phyloP scores from a whole-genome alignment of 768 basidiomycete species.

The Omphalotus guepiniiformis region DNA sequence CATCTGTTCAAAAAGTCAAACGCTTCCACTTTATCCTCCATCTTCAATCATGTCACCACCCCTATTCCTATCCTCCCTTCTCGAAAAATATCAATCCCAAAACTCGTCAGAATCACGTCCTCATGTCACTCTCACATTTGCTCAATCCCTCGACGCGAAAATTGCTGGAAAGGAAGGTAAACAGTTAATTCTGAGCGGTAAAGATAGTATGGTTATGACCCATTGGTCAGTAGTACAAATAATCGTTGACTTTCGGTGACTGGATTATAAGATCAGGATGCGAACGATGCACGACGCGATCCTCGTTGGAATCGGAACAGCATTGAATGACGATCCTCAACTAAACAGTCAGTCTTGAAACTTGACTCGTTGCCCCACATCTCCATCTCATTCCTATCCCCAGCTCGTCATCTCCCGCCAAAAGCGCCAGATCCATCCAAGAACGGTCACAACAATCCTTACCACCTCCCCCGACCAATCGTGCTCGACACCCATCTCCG shows the following conservation, averaged over 20 bases:
- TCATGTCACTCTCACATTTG: constrained; percentile 77
- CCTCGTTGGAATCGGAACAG: constrained; percentile 85
- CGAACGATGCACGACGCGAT: constrained; percentile 91
- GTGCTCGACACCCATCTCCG: constrained; percentile 77
- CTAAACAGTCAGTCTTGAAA: constrained; percentile 61
- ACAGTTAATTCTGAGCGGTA: constrained; percentile 81
- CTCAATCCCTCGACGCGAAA: constrained; percentile 82
- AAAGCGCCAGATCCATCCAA: constrained; percentile 19
- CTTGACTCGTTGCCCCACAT: background rate
- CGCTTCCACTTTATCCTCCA: too few relatives aligned
- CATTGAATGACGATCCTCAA: constrained; percentile 89
- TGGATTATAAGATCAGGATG: constrained; percentile 53
- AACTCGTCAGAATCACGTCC: constrained; percentile 31
- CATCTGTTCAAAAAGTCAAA: too few relatives aligned
- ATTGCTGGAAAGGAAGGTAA: constrained; percentile 73
- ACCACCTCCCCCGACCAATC: constrained; percentile 71
- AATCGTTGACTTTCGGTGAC: background rate
- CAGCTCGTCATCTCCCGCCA: constrained; percentile 56
- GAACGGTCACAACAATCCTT: constrained; percentile 23
- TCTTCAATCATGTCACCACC: too few relatives aligned
- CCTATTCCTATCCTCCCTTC: background rate
- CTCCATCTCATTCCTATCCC: background rate
- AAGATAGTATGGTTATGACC: constrained; percentile 89
- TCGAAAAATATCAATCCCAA: background rate
- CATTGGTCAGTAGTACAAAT: constrained; percentile 63